A percentile compares a stretch with the other conserved stretches of the same genome.
Conservation (phyloP, 2,329 filamentous ascomycete species). For the Aspergillus sp. region DNA sequence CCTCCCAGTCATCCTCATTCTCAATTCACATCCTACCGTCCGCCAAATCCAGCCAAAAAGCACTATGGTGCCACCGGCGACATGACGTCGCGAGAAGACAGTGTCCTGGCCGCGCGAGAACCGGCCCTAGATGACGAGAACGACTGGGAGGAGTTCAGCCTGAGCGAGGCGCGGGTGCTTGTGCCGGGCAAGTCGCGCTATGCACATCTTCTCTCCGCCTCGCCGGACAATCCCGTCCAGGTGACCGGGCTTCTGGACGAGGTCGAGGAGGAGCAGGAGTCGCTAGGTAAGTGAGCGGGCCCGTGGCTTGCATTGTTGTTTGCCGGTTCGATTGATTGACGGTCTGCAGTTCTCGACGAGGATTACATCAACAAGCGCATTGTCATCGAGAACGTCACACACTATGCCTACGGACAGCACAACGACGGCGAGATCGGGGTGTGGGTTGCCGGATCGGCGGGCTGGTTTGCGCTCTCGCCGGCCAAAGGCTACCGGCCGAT, state of each 20-base stretch:
- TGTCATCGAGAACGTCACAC: slow-evolving; percentile 40
- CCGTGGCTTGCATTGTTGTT: slow-evolving; percentile 13
- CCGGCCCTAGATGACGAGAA: slow-evolving; percentile 40
- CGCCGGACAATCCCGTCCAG: slow-evolving; percentile 44
- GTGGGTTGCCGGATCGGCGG: slow-evolving; percentile 54
- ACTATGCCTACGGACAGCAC: slow-evolving; percentile 42
- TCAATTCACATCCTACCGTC: slow-evolving; percentile 3
- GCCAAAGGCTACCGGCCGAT: slow-evolving; percentile 43
- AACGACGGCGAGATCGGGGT: slow-evolving; percentile 48
- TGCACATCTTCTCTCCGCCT: slow-evolving; percentile 47
- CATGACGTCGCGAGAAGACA: slow-evolving; percentile 39
- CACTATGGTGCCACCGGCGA: slow-evolving; percentile 28
- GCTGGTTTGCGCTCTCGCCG: slow-evolving; percentile 53
- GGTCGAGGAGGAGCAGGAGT: slow-evolving; percentile 36
- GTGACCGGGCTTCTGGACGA: slow-evolving; percentile 45
- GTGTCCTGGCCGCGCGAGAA: slow-evolving; percentile 36
- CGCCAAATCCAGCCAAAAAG: slow-evolving; percentile 5
- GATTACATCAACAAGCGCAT: slow-evolving; percentile 35
- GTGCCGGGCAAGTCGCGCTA: slow-evolving; percentile 40
- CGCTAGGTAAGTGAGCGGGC: too few relatives aligned
- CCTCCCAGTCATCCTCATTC: background rate
- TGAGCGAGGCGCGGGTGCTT: slow-evolving; percentile 47
- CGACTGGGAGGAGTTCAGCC: slow-evolving; percentile 52
- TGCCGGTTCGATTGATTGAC: slow-evolving; percentile 4
- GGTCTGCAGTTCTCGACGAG: slow-evolving; percentile 26